These are phyloP conservation scores for Ensete ventricosum DNA, from an alignment of 176 grass and related monocot species.

Conservation along the genomic window DNA sequence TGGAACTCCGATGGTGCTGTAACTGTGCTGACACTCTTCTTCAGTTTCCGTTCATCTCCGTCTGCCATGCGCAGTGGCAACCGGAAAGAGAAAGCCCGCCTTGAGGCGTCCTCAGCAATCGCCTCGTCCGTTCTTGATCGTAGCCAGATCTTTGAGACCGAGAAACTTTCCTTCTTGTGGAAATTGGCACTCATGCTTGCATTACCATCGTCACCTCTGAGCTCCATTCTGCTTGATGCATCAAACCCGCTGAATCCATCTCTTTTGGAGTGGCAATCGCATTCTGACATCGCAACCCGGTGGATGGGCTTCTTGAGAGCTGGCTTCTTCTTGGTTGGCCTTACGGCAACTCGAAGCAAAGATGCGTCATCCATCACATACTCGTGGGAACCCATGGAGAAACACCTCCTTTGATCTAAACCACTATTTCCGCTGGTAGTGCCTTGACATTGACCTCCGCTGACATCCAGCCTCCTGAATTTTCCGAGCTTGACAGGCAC, in stretches of 20 bases:
- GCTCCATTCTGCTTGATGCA: conserved; percentile 11
- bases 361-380: conserved; percentile 72
- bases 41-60: conserved; percentile 40
- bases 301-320: conserved; percentile 18
- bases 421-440: conserved; percentile 21
- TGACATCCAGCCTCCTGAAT: conserved; percentile 50
- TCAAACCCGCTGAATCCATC: conserved; percentile 41
- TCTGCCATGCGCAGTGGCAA: conserved; percentile 7
- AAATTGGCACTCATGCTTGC: not conserved
- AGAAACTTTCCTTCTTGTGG: conserved; percentile 73
- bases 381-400: conserved; percentile 89
- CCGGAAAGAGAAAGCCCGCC: conserved; percentile 35
- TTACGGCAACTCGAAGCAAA: conserved; percentile 52
- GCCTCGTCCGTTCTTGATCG: conserved; percentile 34
- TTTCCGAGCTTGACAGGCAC: conserved; percentile 84
- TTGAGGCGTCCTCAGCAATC: conserved; percentile 19
- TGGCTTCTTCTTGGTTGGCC: conserved; percentile 60
- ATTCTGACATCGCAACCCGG: conserved; percentile 75
- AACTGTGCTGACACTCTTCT: conserved; percentile 19
- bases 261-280: conserved; percentile 58
- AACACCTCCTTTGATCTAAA: conserved; percentile 69
- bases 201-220: not conserved
- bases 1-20: no score
- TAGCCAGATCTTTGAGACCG: conserved; percentile 79
- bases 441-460: conserved; percentile 30